phyloP scores from a whole-genome alignment of 108 stramenopile genomes.

The Discostella pseudostelligera region DNA sequence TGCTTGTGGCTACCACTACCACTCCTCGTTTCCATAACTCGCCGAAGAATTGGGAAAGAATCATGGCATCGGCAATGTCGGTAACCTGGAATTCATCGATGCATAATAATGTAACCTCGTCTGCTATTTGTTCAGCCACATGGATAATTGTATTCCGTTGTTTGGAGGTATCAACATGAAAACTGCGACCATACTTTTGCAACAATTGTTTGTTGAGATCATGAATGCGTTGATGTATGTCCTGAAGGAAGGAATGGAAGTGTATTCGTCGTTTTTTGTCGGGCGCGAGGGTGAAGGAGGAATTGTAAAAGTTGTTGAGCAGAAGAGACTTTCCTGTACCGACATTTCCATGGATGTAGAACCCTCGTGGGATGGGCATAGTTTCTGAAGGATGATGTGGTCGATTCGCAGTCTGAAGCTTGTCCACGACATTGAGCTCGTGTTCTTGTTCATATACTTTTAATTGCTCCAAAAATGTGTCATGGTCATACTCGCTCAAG shows the following conservation, averaged over 20 bases:
- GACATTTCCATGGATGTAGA: slow-evolving; percentile 91
- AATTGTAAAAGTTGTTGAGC: slow-evolving; percentile 90
- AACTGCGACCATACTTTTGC: slow-evolving; percentile 53
- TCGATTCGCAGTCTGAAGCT: too few species aligned
- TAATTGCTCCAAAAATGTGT: slow-evolving; percentile 8
- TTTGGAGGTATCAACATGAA: slow-evolving; percentile 58
- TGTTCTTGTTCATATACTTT: slow-evolving; percentile 16
- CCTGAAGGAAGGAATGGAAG: slow-evolving; percentile 94
- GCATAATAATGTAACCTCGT: slow-evolving; percentile 81
- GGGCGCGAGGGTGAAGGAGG: slow-evolving; percentile 8
- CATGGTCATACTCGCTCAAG: slow-evolving; percentile 47
- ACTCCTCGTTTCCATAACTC: slow-evolving; percentile 67
- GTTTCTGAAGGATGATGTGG: background rate
- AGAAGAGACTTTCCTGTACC: slow-evolving; percentile 97
- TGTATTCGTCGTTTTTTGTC: slow-evolving; percentile 77
- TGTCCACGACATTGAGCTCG: background rate
- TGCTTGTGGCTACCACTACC: slow-evolving; percentile 94
- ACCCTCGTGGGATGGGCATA: slow-evolving; percentile 66
- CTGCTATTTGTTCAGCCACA: slow-evolving; percentile 59
- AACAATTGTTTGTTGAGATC: slow-evolving; percentile 69
- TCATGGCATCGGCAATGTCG: slow-evolving; percentile 95
- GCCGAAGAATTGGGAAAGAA: slow-evolving; percentile 77
- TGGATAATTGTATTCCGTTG: slow-evolving; percentile 66
- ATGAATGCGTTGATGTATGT: slow-evolving; percentile 86
- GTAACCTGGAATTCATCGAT: slow-evolving; percentile 99